Percentiles rank a stretch among this genome's conserved stretches.
Evolutionary conservation across 768 basidiomycete species (phyloP).

Genomic region (Tubosaeta sp.): DNA sequence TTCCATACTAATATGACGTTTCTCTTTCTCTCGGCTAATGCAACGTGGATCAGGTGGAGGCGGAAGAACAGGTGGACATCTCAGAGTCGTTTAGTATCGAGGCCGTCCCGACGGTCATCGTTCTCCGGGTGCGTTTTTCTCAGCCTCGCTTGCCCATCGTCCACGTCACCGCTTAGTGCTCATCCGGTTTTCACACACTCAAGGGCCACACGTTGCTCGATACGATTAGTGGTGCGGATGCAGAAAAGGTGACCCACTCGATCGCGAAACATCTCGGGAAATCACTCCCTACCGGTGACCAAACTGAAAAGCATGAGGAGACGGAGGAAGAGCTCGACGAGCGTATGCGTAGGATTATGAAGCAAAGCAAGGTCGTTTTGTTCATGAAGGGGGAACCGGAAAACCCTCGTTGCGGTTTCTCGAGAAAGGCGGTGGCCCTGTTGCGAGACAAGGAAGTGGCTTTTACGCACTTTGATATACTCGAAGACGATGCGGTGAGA

Average conservation of each 20-base stretch:
- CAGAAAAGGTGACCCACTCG: constrained; percentile 52
- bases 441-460: constrained; percentile 59
- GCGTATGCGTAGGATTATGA: constrained; percentile 72
- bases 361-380: constrained; percentile 68
- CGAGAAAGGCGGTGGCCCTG: constrained; percentile 65
- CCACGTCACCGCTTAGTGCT: background rate
- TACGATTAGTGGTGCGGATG: constrained; percentile 78
- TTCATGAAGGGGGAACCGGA: constrained; percentile 91
- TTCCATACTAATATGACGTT: background rate
- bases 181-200: background rate
- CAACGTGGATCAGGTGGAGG: constrained; percentile 59
- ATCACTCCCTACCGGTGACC: constrained; percentile 16
- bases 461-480: constrained; percentile 80
- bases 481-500: constrained; percentile 74
- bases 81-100: constrained; percentile 90
- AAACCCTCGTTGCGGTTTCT: constrained; percentile 81
- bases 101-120: constrained; percentile 78
- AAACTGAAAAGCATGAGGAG: constrained; percentile 40
- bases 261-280: constrained; percentile 53
- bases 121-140: constrained; percentile 61
- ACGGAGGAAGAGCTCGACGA: constrained; percentile 61
- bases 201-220: constrained; percentile 88
- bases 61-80: constrained; percentile 76
- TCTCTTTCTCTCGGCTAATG: background rate
- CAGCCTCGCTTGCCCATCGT: background rate